Base-by-base conservation (phyloP, 306 rosid genomes). In the Comarum palustre region DNA sequence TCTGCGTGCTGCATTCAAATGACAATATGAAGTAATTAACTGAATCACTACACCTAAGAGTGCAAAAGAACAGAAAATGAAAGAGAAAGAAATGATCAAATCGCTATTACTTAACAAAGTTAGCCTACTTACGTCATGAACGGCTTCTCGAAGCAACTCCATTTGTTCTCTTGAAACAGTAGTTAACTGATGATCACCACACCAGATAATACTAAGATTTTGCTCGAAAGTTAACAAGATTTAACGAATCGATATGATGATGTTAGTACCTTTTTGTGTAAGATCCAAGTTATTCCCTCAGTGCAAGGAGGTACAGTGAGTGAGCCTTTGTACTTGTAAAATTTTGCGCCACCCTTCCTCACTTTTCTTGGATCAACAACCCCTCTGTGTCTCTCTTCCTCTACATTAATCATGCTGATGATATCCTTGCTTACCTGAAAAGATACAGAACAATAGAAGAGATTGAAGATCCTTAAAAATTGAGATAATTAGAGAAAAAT, bases 251-350 rank as follows among this genome's bases (percentile, higher is more conserved):
- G 4, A 60, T 58, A 27, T 27, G 64, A 58, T 27, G 38, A 25
- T 12, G 32, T 13, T 25, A 4, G 36, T 39, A 82, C 87, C 87
- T 60, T 43, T 58, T 70, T 36, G 46, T 66, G 75, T 38, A 83
- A 64, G 51, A 74, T 83, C 87, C 87, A 83, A 51, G 69, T 80
- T 48, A 83, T 84, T 27, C 82, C 87, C 70, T 80, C 84, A 17
- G 82, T 38, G 32, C 87, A 83, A 22, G 84, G 87, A 48, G 84
- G 87, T 25, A 78, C 74, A 36, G 87, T 83, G 66, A 83, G 77
- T 31, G 84, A 83, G 20, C 84, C 84, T 65, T 74, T 43, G 34
- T 83, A 83, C 74, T 79, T 74, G 32, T 73, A 83, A 31, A 57
- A 74, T 43, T 52, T 8, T 13, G 6, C 12, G 20, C 45, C 79